A percentile compares a stretch with the other conserved stretches of the same genome.
Conservation (phyloP, 306 rosid species). For the Nissolia schottii region DNA sequence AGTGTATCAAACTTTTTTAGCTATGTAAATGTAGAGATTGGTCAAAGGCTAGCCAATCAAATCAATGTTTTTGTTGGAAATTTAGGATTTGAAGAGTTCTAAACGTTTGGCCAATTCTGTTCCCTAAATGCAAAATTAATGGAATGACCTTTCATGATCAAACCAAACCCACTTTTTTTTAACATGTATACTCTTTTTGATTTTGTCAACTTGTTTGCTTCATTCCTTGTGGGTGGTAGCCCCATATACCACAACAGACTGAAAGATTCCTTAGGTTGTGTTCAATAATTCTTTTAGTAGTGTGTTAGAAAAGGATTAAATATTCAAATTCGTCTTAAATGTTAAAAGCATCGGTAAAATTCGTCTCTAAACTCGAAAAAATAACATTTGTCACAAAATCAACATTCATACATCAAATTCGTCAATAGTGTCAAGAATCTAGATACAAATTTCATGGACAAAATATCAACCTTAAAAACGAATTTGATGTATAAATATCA, state of each 20-base stretch:
- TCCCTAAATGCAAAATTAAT: slow-evolving; percentile 15
- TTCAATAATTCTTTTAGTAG: neutral
- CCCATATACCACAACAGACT: neutral
- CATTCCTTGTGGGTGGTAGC: neutral
- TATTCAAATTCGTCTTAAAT: too few relatives aligned
- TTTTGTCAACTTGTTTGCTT: neutral
- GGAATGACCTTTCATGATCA: slow-evolving; percentile 21
- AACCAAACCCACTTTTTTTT: slow-evolving; percentile 24
- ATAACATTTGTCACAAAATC: too few relatives aligned
- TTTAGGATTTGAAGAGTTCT: slow-evolving; percentile 17
- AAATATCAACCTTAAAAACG: too few relatives aligned
- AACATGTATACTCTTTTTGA: neutral
- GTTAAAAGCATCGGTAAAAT: too few relatives aligned
- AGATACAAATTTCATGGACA: too few relatives aligned
- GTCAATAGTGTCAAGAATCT: too few relatives aligned
- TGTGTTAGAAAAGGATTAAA: neutral
- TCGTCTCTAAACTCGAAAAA: too few relatives aligned
- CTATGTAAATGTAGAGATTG: slow-evolving; percentile 25
- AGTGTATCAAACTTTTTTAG: neutral
- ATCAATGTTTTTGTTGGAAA: slow-evolving; percentile 3
- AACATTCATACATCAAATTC: too few relatives aligned
- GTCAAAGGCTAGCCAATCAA: slow-evolving; percentile 39
- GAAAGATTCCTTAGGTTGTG: neutral
- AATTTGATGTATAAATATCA: too few relatives aligned
- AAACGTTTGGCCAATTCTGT: slow-evolving; percentile 27